These are phyloP conservation scores for Papiliotrema terrestris DNA, from an alignment of 1,284 basidiomycete species.

Conservation along the genomic window DNA sequence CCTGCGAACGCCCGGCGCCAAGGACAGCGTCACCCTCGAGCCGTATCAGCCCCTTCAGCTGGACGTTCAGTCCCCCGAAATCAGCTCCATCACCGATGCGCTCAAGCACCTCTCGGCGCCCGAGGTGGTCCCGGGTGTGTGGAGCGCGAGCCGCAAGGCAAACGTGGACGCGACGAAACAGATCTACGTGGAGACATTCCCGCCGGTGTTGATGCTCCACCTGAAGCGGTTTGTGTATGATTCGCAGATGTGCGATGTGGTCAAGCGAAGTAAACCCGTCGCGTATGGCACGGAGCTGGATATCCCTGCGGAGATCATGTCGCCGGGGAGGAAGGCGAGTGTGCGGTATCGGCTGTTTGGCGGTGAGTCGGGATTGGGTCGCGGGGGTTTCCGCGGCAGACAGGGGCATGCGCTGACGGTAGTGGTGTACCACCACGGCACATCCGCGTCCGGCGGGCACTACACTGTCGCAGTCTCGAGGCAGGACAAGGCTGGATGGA, in stretches of 20 bases:
- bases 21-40: slow-evolving; percentile 84
- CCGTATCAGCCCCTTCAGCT: slow-evolving; percentile 87
- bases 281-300: slow-evolving; percentile 74
- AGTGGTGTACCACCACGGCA: slow-evolving; percentile 93
- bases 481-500: slow-evolving; percentile 66
- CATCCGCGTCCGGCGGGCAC: slow-evolving; percentile 86
- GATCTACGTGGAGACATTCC: slow-evolving; percentile 79
- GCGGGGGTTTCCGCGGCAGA: too few species aligned
- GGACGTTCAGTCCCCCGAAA: slow-evolving; percentile 79
- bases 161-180: slow-evolving; percentile 82
- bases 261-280: slow-evolving; percentile 81
- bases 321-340: slow-evolving; percentile 55
- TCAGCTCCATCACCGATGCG: slow-evolving; percentile 79
- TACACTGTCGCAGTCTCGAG: slow-evolving; percentile 91
- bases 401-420: slow-evolving; percentile 5
- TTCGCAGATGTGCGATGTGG: slow-evolving; percentile 55
- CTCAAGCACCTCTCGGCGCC: slow-evolving; percentile 74
- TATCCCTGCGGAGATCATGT: slow-evolving; percentile 69
- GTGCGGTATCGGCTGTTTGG: slow-evolving; percentile 82
- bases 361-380: slow-evolving; percentile 61
- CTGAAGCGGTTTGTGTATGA: slow-evolving; percentile 93
- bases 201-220: slow-evolving; percentile 83
- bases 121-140: slow-evolving; percentile 73
- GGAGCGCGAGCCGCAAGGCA: slow-evolving; percentile 57
- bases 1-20: slow-evolving; percentile 72